Evolutionary conservation across 2,329 filamentous ascomycete genomes (phyloP), one percentile per base, ranked within the genome.

Genomic region (Ascochyta rabiei): DNA sequence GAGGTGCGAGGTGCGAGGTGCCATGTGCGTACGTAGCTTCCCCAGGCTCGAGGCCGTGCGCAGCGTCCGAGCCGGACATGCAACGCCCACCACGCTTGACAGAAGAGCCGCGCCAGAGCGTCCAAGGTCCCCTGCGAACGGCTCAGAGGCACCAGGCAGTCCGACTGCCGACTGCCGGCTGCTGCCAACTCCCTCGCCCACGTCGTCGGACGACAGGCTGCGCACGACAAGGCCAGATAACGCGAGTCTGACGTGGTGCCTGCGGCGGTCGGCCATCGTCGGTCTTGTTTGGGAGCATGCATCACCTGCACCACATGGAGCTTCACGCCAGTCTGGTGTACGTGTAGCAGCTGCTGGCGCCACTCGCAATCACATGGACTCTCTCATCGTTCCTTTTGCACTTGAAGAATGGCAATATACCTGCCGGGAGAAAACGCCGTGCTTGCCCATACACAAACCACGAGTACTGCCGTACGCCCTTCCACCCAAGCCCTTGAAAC

Each of bases 221-320:
- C 30, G 42, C 41, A 39, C 53, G 62, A 65, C 63, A 66, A 65
- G 62, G 61, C 56, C 59, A 66, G 62, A 64, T 67, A 67, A 61
- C 59, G 41, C 43, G 45, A 40, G 56, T 47, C 42, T 54, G 43
- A 56, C 56, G 37, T 50, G 50, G 56, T 50, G 37, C n/a, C 19
- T 15, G 7, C 24, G 24, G 24, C 18, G 2, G 43, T 52, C 43
- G 42, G 21, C 26, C 43, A 37, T 26, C n/a, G 31, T 55, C 33
- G 15, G 45, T 30, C 45, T 45, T 19, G 26, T 7, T 30, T 26
- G 21, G 4, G 16, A 21, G 13, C 31, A 24, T 23, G 23, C 28
- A 38, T 46, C 46, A 49, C n/a, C n/a, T n/a, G n/a, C n/a, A n/a
- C 41, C 15, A 13, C 10, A 13, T 16, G 2, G n/a, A 16, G 31